Conservation (phyloP, 2,329 filamentous ascomycete genomes). For the Colletotrichum magnum region DNA sequence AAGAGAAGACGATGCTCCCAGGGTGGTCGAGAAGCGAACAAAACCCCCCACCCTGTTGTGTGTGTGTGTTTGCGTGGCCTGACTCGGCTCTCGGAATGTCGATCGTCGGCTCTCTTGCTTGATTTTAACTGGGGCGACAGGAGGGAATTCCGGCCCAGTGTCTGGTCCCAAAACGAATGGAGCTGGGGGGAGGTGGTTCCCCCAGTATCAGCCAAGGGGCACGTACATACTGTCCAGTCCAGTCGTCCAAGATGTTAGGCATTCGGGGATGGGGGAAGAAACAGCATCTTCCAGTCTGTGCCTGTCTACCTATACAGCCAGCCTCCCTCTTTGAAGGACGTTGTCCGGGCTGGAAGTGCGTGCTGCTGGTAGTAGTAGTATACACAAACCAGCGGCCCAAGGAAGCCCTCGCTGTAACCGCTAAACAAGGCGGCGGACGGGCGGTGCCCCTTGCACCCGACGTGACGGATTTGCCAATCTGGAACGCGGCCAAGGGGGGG, state of each 20-base stretch:
- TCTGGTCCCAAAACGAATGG: no score
- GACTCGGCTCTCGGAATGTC: constrained; percentile 36
- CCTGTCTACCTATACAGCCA: no score
- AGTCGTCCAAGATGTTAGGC: no score
- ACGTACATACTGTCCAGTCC: no score
- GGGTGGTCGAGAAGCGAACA: background rate
- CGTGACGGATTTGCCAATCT: constrained; percentile 36
- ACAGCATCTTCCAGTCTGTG: no score
- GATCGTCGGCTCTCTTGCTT: constrained; percentile 28
- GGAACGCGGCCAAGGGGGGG: constrained; percentile 30
- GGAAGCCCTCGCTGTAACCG: constrained; percentile 1
- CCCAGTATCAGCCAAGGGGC: no score
- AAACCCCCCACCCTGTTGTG: background rate
- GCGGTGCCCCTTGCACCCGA: constrained; percentile 24
- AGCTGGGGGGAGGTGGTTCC: no score
- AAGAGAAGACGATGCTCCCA: no score
- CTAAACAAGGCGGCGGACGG: constrained; percentile 19
- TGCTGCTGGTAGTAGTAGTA: no score
- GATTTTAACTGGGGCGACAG: constrained; percentile 25
- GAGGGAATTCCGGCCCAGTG: background rate
- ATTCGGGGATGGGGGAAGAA: no score
- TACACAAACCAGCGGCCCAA: background rate
- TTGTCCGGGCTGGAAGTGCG: no score
- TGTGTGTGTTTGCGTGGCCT: constrained; percentile 8
- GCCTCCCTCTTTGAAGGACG: no score